Conservation (phyloP, 768 basidiomycete genomes). For the Lentinula guzmanii region DNA sequence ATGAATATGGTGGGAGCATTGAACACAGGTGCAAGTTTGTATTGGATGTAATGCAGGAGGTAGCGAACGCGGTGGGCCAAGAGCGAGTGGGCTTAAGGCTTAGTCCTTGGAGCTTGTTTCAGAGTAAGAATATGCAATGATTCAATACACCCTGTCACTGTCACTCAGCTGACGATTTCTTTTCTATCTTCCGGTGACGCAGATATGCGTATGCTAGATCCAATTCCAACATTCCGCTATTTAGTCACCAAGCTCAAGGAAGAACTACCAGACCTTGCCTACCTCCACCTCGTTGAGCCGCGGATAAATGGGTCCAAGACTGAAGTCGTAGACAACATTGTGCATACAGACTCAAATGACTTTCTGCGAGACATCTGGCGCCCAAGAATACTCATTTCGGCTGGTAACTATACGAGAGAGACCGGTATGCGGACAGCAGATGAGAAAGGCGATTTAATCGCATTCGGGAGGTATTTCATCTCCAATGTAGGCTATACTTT, state of each 20-base stretch:
- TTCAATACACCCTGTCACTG: slow-evolving; percentile 4
- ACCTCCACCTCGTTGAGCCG: slow-evolving; percentile 38
- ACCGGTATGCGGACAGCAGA: slow-evolving; percentile 24
- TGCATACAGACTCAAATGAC: slow-evolving; percentile 20
- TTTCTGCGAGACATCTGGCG: slow-evolving; percentile 33
- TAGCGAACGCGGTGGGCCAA: slow-evolving; percentile 37
- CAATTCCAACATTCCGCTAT: slow-evolving; percentile 36
- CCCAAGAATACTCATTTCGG: slow-evolving; percentile 23
- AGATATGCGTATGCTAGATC: slow-evolving; percentile 36
- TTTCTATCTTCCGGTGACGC: neutral
- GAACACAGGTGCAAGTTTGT: slow-evolving; percentile 41
- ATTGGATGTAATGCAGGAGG: slow-evolving; percentile 35
- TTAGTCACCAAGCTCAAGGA: slow-evolving; percentile 28
- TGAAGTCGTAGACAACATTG: neutral
- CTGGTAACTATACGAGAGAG: slow-evolving; percentile 28
- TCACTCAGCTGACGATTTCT: slow-evolving; percentile 12
- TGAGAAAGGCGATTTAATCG: slow-evolving; percentile 23
- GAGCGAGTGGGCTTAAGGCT: slow-evolving; percentile 36
- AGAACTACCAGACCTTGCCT: slow-evolving; percentile 33
- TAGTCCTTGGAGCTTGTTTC: slow-evolving; percentile 30
- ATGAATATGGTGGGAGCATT: slow-evolving; percentile 46
- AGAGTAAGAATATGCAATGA: slow-evolving; percentile 14
- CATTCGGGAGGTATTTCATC: slow-evolving; percentile 31
- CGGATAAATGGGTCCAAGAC: slow-evolving; percentile 13
- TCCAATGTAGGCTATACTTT: slow-evolving; percentile 26